Evolutionary conservation across 164 flowering plant genomes (phyloP).

Genomic region (Nymphaea thermarum): DNA sequence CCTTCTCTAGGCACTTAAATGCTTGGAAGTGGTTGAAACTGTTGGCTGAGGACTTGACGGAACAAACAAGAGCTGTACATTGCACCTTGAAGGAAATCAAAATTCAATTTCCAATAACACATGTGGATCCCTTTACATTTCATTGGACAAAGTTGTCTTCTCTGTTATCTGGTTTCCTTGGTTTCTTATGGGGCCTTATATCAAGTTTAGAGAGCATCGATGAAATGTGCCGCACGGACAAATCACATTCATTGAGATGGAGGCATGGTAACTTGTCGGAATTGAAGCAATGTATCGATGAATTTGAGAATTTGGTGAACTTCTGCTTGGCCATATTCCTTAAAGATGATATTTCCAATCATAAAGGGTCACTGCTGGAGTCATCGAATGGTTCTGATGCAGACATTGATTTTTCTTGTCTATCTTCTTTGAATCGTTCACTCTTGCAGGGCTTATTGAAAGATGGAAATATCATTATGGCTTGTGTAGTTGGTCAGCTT

Average conservation of each 20-base stretch:
- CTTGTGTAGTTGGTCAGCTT: constrained; percentile 45
- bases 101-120: constrained; percentile 8
- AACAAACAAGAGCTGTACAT: constrained; percentile 22
- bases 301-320: constrained; percentile 24
- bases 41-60: constrained; percentile 38
- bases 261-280: constrained; percentile 17
- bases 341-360: constrained; percentile 14
- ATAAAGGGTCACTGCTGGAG: background rate
- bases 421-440: constrained; percentile 20
- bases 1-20: constrained; percentile 15
- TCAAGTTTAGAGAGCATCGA: constrained; percentile 23
- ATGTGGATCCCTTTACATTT: constrained; percentile 3
- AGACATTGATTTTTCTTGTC: too few relatives aligned
- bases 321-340: constrained; percentile 21
- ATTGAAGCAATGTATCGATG: constrained; percentile 20
- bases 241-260: constrained; percentile 15
- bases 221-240: constrained; percentile 5
- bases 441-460: constrained; percentile 37
- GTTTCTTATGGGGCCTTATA: constrained; percentile 64
- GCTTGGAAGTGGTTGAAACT: constrained; percentile 25
- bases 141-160: constrained; percentile 35
- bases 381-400: too few relatives aligned
- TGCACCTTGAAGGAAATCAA: constrained; percentile 17
- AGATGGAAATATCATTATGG: constrained; percentile 49
- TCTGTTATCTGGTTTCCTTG: constrained; percentile 49